A percentile compares a stretch with the other conserved stretches of the same genome.
These are phyloP conservation scores for Zymoseptoria brevis DNA, from an alignment of 2,329 filamentous ascomycete species.

Conservation along the genomic window DNA sequence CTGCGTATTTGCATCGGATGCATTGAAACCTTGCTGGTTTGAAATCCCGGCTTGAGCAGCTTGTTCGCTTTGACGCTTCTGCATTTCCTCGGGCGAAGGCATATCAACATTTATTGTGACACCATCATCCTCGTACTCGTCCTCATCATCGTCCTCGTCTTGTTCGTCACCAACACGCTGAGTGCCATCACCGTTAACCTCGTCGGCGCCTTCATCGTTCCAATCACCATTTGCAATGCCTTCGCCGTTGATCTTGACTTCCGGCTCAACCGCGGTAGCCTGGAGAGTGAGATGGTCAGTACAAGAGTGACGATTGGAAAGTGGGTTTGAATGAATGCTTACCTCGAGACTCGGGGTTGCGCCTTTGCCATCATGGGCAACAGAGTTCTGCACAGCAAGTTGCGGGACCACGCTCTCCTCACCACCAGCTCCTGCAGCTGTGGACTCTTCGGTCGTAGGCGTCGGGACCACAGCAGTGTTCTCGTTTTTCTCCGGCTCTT, in stretches of 20 bases:
- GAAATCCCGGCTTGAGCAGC: constrained; percentile 3
- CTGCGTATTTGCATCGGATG: constrained; percentile 11
- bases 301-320: background rate
- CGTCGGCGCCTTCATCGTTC: background rate
- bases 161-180: background rate
- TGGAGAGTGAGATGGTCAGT: background rate
- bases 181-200: background rate
- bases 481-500: constrained; percentile 3
- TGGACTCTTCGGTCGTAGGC: constrained; percentile 6
- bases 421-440: constrained; percentile 4
- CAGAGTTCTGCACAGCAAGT: constrained; percentile 3
- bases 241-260: background rate
- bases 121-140: constrained; percentile 22
- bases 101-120: constrained; percentile 27
- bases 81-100: constrained; percentile 16
- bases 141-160: constrained; percentile 16
- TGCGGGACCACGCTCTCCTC: background rate
- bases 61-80: constrained; percentile 13
- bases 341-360: constrained; percentile 8
- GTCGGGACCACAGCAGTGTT: constrained; percentile 6
- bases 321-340: constrained; percentile 2
- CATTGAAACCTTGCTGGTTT: constrained; percentile 11
- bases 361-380: constrained; percentile 5
- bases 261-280: background rate
- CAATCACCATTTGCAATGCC: background rate